phyloP scores from a whole-genome alignment of 2,329 filamentous ascomycete species.

The Stromatinia cepivora region DNA sequence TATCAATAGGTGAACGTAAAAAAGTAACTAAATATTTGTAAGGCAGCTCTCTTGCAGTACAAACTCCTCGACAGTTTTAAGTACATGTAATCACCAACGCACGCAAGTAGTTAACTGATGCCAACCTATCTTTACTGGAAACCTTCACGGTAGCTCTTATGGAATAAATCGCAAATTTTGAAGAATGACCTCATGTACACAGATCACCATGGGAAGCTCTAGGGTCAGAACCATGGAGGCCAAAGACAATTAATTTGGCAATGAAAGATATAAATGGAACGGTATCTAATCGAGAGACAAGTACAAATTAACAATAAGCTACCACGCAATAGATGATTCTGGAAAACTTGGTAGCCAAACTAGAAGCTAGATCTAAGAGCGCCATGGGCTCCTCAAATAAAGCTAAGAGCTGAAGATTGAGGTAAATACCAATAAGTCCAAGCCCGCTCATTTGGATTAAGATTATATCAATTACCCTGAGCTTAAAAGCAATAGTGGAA shows the following conservation, averaged over 20 bases:
- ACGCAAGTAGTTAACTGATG: no score
- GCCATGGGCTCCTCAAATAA: not conserved
- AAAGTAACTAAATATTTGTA: not conserved
- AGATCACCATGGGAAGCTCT: no score
- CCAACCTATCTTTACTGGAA: no score
- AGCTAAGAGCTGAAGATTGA: not conserved
- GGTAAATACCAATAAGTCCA: not conserved
- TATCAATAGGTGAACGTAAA: not conserved
- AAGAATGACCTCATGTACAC: not conserved
- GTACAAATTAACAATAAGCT: not conserved
- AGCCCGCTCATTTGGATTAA: not conserved
- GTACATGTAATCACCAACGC: no score
- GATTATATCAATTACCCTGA: constrained; percentile 5
- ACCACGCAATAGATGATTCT: not conserved
- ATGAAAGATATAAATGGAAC: not conserved
- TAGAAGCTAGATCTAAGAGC: not conserved
- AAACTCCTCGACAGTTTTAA: no score
- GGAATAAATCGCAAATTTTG: no score
- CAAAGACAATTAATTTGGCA: not conserved
- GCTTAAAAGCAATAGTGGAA: not conserved
- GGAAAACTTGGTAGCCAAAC: not conserved
- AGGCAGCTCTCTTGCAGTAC: not conserved
- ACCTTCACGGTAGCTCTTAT: no score
- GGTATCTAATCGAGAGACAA: not conserved
- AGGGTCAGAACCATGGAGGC: not conserved